Evolutionary conservation across 768 basidiomycete species (phyloP), one percentile per base, ranked within the genome.

Genomic region (Mycena metata): DNA sequence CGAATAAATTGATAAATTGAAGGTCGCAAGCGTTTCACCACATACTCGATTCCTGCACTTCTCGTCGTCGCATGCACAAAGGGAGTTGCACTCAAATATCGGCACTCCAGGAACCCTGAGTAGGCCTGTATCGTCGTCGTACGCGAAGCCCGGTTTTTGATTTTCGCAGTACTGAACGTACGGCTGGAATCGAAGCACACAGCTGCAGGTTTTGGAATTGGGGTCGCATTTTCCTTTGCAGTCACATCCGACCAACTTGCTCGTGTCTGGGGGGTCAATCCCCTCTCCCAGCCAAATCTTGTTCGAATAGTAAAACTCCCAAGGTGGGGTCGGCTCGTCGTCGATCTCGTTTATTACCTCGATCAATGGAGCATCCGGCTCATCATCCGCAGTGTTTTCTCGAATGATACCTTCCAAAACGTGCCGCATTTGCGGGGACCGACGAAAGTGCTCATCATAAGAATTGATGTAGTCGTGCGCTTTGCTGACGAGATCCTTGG

Each of bases 241-340:
- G 61, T 83, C 86, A 71, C 96, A 98, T 3, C 94, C 88, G 30
- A 83, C 74, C 50, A 95, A 78, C 26, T 82, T 82, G 39, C 80
- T 78, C 21, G 86, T 73, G 69, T 92, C 89, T 1, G 94, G 91
- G 13, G 84, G 84, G 0, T 90, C 89, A 3, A 96, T 91, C 6
- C 83, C 88, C 15, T 89, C 84, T 2, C 86, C 88, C 66, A 90
- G 89, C 85, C 92, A 92, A 83, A 96, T 89, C 59, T 87, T 80
- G 76, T 97, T 96, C 13, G 92, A 90, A 76, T 97, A 97, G 67
- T 90, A 83, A 73, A 96, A 98, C 73, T 97, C 95, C 88, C 92
- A 95, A 26, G 86, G 87, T 0, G 96, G 95, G 23, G 90, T 87
- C 12, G 88, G 83, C 67, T 92, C 91, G 11, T 83, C 71, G 67